Evolutionary conservation across 768 basidiomycete species (phyloP), one percentile per base, ranked within the genome.

Genomic region (Cyathus striatus): DNA sequence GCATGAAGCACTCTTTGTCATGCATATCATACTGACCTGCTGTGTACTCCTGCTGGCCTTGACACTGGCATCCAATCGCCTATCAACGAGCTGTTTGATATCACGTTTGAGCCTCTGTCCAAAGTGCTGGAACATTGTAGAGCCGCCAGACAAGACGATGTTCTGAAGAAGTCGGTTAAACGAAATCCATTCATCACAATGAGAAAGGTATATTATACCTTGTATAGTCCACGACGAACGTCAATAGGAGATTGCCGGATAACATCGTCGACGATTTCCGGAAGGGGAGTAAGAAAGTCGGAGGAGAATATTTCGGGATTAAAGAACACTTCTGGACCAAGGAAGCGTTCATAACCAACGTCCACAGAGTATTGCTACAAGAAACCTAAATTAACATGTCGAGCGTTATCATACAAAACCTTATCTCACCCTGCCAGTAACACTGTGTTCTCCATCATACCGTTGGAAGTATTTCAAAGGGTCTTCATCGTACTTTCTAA

Each of bases 71-170:
- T 92, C 85, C 48, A 99, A 75, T 46, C 96, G 73, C 47, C 83
- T 84, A 62, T 97, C 94, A 21, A 98, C 95, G 18, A 99, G 66
- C 52, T 89, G 87, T 70, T 92, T 96, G 34, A 99, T 66, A 57
- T 99, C 95, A 33, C 94, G 82, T 70, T 98, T 94, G 49, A 99
- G 78, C 35, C 96, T 83, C 60, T 91, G 84, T n/a, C 91, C 92
- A 58, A 99, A 98, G 70, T 97, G 86, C 53, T 95, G 90, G 75
- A 98, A 98, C 95, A 97, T 98, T 38, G 96, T 98, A 7, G 92
- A 95, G 17, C 96, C 96, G 44, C 96, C 96, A 0, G 90, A 93
- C 1, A 98, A 68, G 5, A 99, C 96, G 43, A 98, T 98, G 65
- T 98, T 99, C 90, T 93, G 45, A 44, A n/a, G 16, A 16, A 27